Evolutionary conservation across 2,329 filamentous ascomycete species (phyloP), one percentile per base, ranked within the genome.

Genomic region (Ambrosiella beaveri): DNA sequence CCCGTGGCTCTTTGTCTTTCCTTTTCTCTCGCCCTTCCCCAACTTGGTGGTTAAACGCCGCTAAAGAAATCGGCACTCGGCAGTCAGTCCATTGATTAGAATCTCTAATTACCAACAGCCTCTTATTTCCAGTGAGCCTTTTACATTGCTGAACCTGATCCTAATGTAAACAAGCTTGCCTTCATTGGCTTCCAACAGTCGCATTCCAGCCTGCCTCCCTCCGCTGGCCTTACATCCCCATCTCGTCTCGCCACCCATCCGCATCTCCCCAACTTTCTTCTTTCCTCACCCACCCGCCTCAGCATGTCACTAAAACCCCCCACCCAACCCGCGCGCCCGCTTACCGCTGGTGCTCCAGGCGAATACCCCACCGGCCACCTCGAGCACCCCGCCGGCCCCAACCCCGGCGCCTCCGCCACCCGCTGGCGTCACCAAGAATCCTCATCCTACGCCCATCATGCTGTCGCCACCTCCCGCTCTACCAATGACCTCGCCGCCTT

Each of bases 401-500:
- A 40, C 15, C 44, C 55, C 45, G 44, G 82, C 65, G 74, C 75
- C 41, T 83, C 80, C 7, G 64, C 74, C 45, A 81, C 71, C 65
- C 72, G 71, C 63, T 84, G 81, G 81, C 76, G 80, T 58, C 81
- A 84, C 65, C 77, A 82, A 65, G 81, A 84, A 65, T 83, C 80
- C 1, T 71, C 71, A 11, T 71, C 77, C 39, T 84, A 73, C 65
- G 73, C 73, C 54, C 73, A 73, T 55, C 70, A 75, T 65, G 78
- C 77, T n/a, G 62, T 64, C 60, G 69, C 74, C 55, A 66, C 68
- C 40, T 67, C 66, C 62, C 68, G 70, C 59, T 70, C 70, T 59
- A 77, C 76, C 36, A 71, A 68, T 63, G 76, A 79, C 57, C 72
- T 83, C 37, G 72, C 77, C 61, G 68, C 74, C 61, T 83, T 81